phyloP scores from a whole-genome alignment of 805 yeast genomes.

The Yamadazyma paraphyllophila region DNA sequence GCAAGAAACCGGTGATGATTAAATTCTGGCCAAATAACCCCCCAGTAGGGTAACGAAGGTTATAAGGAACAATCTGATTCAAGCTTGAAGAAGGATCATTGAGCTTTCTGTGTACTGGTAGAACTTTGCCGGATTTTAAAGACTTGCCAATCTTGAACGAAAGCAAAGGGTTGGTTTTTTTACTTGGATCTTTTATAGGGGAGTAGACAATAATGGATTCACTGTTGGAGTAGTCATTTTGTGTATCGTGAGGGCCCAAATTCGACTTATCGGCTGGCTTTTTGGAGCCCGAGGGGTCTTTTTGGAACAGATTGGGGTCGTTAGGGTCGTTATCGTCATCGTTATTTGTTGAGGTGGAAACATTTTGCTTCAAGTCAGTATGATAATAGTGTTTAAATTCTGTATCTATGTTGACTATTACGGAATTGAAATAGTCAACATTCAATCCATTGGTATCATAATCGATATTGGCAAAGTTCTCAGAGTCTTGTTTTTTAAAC shows the following conservation, averaged over 20 bases:
- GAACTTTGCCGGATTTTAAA: conserved; percentile 28
- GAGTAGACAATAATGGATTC: conserved; percentile 33
- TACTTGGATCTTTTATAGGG: conserved; percentile 21
- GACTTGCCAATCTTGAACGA: conserved; percentile 35
- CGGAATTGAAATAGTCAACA: conserved; percentile 32
- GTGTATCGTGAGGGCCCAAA: background rate
- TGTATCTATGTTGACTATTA: conserved; percentile 32
- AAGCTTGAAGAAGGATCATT: conserved; percentile 1
- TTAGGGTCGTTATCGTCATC: conserved; percentile 6
- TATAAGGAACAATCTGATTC: conserved; percentile 40
- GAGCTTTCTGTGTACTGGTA: conserved; percentile 30
- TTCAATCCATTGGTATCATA: conserved; percentile 19
- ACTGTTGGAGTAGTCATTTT: background rate
- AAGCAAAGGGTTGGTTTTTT: conserved; percentile 28
- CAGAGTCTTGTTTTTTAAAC: background rate
- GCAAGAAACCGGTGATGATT: conserved; percentile 58
- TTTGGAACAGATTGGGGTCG: conserved; percentile 1
- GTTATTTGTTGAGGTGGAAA: background rate
- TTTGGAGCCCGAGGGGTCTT: background rate
- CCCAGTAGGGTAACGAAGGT: conserved; percentile 55
- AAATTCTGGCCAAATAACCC: conserved; percentile 67
- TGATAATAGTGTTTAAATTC: conserved; percentile 9
- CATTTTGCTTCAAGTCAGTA: background rate
- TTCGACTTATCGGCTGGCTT: no score
- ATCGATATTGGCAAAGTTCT: conserved; percentile 15